Base-by-base conservation (phyloP, 2,329 filamentous ascomycete species). In the Colletotrichum sansevieriae region DNA sequence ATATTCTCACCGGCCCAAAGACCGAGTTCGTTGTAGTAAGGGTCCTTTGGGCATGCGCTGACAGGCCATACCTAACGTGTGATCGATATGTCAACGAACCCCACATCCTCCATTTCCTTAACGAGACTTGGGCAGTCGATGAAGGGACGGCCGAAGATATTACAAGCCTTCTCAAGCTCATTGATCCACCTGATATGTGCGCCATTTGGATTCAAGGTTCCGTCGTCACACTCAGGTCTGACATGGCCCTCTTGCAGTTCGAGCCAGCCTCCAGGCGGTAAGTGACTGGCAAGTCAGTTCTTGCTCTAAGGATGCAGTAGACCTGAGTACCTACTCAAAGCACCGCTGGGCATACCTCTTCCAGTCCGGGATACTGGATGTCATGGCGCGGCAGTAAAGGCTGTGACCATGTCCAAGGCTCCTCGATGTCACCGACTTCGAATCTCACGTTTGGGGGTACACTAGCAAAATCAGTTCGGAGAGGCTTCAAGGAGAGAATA, bases 401-500 rank as follows among this genome's bases (percentile, higher is more conserved):
- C 81, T 82, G 22, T 71, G 25, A 29, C 25, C 25, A 76, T 3
- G 83, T 76, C 87, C 87, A 90, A 1, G 83, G 78, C 64, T 85
- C 81, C 70, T 87, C 85, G 33, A 83, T 77, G 71, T 89, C 87
- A 71, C 88, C 85, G 41, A 88, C 79, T 58, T 87, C 77, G 74
- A 89, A 89, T 22, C 78, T 79, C 57, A 86, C 80, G 72, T 88
- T 89, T 22, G 84, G 82, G 4, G 85, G 86, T 3, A 87, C 80
- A 61, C 83, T 78, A 20, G 1, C 8, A 47, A 54, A 22, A 22
- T 37, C 25, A 43, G 71, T 56, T 22, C 25, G 5, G 25, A 6
- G 25, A 29, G 25, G 7, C 25, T 29, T 29, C 5, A 29, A 7
- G 22, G 3, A 22, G 25, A 29, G 25, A 29, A 29, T 29, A 4